Evolutionary conservation across 2,329 filamentous ascomycete genomes (phyloP).

Genomic region (Aspergillus flavus): DNA sequence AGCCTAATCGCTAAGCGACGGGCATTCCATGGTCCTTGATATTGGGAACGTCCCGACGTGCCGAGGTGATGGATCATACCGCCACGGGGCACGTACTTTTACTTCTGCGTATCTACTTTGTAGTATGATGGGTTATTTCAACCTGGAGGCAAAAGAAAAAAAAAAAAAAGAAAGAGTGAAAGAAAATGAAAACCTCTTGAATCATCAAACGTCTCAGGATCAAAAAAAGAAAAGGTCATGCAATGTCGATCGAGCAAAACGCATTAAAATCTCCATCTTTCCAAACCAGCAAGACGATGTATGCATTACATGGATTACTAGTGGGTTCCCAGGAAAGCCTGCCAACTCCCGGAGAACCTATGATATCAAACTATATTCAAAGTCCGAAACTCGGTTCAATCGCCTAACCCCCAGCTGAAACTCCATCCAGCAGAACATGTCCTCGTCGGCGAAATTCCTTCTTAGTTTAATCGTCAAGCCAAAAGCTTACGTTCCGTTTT

Average conservation of each 20-base stretch:
- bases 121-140: not conserved
- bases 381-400: not conserved
- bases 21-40: slow-evolving; percentile 8
- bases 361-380: not conserved
- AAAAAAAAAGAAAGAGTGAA: not conserved
- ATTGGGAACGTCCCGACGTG: slow-evolving; percentile 6
- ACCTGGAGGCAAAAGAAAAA: not conserved
- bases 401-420: not conserved
- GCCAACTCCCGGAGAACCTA: not conserved
- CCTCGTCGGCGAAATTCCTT: not conserved
- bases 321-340: not conserved
- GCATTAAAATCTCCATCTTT: not conserved
- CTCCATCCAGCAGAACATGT: not conserved
- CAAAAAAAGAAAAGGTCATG: slow-evolving; percentile 25
- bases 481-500: not conserved
- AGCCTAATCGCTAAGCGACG: not conserved
- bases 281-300: not conserved
- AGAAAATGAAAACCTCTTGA: not conserved
- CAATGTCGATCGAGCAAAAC: slow-evolving; percentile 33
- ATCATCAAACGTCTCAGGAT: slow-evolving; percentile 17
- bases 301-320: not conserved
- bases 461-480: not conserved
- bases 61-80: slow-evolving; percentile 14
- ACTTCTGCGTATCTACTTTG: not conserved
- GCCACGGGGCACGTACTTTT: slow-evolving; percentile 3